Evolutionary conservation across 1,284 basidiomycete genomes (phyloP).

Genomic region (Cryptococcus sp.): DNA sequence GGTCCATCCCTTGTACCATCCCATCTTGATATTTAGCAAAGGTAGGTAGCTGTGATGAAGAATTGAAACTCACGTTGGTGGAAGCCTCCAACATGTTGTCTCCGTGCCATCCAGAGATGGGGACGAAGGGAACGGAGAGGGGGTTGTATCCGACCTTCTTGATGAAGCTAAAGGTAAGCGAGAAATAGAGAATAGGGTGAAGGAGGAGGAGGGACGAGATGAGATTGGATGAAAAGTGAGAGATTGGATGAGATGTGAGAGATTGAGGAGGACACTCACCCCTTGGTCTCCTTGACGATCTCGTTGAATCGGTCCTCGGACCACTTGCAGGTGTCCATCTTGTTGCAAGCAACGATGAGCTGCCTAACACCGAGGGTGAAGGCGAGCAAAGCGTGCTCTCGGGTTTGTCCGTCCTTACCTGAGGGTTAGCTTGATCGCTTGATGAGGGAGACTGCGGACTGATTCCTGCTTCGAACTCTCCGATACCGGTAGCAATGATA

Average conservation of each 20-base stretch:
- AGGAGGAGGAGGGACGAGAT: too few species aligned
- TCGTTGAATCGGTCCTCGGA: conserved; percentile 99
- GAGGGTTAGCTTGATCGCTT: too few species aligned
- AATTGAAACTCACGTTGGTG: conserved; percentile 60
- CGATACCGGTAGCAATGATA: conserved; percentile 98
- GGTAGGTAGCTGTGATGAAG: conserved; percentile 9
- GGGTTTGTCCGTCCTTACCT: conserved; percentile 99
- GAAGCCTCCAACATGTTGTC: conserved; percentile 99
- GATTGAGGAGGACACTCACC: too few species aligned
- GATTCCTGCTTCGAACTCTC: conserved; percentile 99
- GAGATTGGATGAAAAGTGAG: too few species aligned
- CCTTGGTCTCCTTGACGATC: conserved; percentile 92
- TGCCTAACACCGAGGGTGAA: conserved; percentile 99
- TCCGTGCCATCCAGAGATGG: conserved; percentile 99
- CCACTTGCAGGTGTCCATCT: conserved; percentile 65
- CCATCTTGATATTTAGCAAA: conserved; percentile 63
- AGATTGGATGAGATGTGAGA: too few species aligned
- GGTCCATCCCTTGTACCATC: conserved; percentile 99
- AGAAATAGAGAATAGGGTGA: too few species aligned
- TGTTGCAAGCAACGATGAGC: conserved; percentile 99
- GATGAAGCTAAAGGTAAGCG: conserved; percentile 98
- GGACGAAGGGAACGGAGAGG: conserved; percentile 96
- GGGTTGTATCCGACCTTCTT: conserved; percentile 99
- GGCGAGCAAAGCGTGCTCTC: conserved; percentile 99
- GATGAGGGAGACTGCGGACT: too few species aligned